A percentile compares a stretch with the other conserved stretches of the same genome.
Evolutionary conservation across 805 yeast species (phyloP).

Genomic region (Lachancea sp.): DNA sequence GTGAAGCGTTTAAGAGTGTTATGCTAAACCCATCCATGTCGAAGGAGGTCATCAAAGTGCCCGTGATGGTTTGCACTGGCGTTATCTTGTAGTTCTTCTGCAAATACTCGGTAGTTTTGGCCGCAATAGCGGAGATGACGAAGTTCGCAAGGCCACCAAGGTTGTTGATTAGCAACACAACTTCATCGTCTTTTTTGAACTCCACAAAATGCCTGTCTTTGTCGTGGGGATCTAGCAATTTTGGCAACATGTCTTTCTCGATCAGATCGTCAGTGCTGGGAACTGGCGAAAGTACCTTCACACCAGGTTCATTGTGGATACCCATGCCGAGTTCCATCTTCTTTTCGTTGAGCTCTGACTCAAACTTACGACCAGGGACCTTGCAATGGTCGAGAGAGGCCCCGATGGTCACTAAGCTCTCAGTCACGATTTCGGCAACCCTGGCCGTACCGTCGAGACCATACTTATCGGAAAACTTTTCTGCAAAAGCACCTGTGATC

Average conservation of each 20-base stretch:
- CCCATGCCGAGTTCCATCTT: conserved; percentile 93
- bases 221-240: conserved; percentile 57
- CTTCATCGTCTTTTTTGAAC: conserved; percentile 58
- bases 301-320: conserved; percentile 92
- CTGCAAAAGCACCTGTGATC: conserved; percentile 68
- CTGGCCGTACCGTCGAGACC: conserved; percentile 48
- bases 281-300: conserved; percentile 45
- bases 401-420: conserved; percentile 75
- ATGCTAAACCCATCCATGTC: conserved; percentile 90
- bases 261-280: conserved; percentile 63
- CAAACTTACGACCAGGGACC: conserved; percentile 74
- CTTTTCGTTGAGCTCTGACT: conserved; percentile 44
- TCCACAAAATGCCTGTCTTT: conserved; percentile 75
- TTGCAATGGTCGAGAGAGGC: conserved; percentile 85
- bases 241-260: conserved; percentile 49
- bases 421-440: conserved; percentile 56
- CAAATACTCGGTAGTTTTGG: conserved; percentile 49
- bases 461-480: conserved; percentile 35
- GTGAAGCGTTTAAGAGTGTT: conserved; percentile 66
- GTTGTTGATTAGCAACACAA: conserved; percentile 69
- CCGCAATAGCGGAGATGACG: conserved; percentile 68
- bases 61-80: conserved; percentile 66
- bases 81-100: conserved; percentile 44
- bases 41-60: conserved; percentile 81
- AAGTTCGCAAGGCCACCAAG: conserved; percentile 84